phyloP scores from a whole-genome alignment of 2,329 filamentous ascomycete species.

The Clathrospora elynae region DNA sequence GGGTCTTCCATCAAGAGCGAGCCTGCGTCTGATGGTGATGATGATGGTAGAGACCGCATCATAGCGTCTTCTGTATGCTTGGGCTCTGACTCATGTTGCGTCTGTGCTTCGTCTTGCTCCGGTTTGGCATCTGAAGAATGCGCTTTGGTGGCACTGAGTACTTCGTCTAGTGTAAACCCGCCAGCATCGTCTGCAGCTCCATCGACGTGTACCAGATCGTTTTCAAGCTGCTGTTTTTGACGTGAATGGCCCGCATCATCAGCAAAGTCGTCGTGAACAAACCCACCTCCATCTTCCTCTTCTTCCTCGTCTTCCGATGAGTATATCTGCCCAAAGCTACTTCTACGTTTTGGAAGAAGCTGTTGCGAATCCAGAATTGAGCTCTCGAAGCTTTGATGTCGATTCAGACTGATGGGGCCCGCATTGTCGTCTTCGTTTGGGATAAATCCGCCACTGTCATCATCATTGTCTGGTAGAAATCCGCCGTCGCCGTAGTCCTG shows the following conservation, averaged over 20 bases:
- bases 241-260: constrained; percentile 3
- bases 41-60: constrained; percentile 8
- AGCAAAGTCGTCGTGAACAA: constrained; percentile 21
- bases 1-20: constrained; percentile 66
- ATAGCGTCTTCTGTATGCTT: constrained; percentile 2
- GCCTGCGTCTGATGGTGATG: constrained; percentile 48
- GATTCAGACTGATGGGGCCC: constrained; percentile 24
- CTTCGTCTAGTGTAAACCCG: constrained; percentile 24
- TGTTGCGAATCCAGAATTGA: constrained; percentile 36
- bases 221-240: background rate
- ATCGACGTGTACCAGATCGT: constrained; percentile 52
- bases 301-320: constrained; percentile 32
- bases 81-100: background rate
- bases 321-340: constrained; percentile 33
- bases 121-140: background rate
- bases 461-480: constrained; percentile 18
- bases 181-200: constrained; percentile 16
- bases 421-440: constrained; percentile 19
- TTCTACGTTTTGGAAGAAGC: constrained; percentile 29
- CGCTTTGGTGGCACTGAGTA: background rate
- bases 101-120: background rate
- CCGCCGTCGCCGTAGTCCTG: constrained; percentile 25
- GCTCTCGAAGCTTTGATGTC: constrained; percentile 45
- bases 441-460: constrained; percentile 28
- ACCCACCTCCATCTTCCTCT: constrained; percentile 22